phyloP scores from a whole-genome alignment of 805 yeast genomes.

The Lachancea meyersii region DNA sequence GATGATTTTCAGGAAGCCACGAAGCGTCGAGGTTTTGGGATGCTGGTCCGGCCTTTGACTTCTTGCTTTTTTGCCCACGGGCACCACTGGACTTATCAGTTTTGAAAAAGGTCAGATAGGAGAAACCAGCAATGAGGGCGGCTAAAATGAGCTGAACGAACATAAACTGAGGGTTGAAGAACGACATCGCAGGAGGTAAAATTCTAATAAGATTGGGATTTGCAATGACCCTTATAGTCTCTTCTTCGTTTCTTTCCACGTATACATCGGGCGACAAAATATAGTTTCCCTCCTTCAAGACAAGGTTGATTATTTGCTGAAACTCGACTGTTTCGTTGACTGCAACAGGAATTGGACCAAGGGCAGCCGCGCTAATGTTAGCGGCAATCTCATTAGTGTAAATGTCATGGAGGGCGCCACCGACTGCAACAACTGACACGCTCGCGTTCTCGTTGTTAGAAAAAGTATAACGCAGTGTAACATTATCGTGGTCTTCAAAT shows the following conservation, averaged over 20 bases:
- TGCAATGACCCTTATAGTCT: conserved; percentile 50
- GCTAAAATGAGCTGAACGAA: conserved; percentile 51
- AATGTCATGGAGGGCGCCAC: conserved; percentile 58
- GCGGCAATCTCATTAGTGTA: conserved; percentile 44
- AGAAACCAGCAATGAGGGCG: conserved; percentile 43
- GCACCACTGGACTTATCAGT: not conserved
- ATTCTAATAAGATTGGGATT: conserved; percentile 53
- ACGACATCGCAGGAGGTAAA: conserved; percentile 58
- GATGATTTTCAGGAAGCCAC: conserved; percentile 13
- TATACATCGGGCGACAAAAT: conserved; percentile 55
- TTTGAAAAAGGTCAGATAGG: conserved; percentile 34
- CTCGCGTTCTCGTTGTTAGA: conserved; percentile 47
- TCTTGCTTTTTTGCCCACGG: not conserved
- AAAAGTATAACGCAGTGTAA: conserved; percentile 47
- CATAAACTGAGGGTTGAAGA: conserved; percentile 67
- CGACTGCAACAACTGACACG: conserved; percentile 56
- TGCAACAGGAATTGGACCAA: conserved; percentile 53
- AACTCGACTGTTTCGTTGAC: conserved; percentile 46
- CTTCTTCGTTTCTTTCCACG: conserved; percentile 43
- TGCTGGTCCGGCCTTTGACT: not conserved
- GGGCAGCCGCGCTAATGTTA: conserved; percentile 57
- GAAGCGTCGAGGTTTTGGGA: conserved; percentile 5
- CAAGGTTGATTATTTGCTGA: conserved; percentile 54
- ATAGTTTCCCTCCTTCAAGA: conserved; percentile 51
- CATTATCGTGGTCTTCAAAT: conserved; percentile 48